phyloP scores from a whole-genome alignment of 2,329 filamentous ascomycete genomes.

The Davidsoniella australis region DNA sequence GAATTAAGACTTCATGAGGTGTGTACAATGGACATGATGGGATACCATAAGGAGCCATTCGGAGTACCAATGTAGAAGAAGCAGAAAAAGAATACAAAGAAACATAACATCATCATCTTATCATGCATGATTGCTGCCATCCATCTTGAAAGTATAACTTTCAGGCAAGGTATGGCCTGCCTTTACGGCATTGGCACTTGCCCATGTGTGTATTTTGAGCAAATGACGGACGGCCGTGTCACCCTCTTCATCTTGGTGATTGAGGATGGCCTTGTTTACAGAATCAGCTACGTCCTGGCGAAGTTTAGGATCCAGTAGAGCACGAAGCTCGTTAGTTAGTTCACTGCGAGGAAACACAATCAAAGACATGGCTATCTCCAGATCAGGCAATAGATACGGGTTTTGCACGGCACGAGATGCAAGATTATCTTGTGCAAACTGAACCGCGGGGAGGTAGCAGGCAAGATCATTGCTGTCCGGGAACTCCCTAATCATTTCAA shows the following conservation, averaged over 20 bases:
- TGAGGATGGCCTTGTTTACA: constrained; percentile 79
- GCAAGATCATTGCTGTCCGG: constrained; percentile 56
- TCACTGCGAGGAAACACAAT: constrained; percentile 75
- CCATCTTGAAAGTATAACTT: no score
- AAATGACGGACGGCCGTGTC: constrained; percentile 72
- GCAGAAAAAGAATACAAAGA: no score
- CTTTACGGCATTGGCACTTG: no score
- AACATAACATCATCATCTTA: no score
- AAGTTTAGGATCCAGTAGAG: constrained; percentile 61
- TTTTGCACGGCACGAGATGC: constrained; percentile 75
- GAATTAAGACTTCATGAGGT: no score
- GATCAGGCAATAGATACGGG: constrained; percentile 62
- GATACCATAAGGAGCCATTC: no score
- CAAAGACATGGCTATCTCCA: constrained; percentile 86
- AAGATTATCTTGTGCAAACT: constrained; percentile 75
- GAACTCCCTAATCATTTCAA: constrained; percentile 76
- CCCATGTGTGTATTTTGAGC: constrained; percentile 27
- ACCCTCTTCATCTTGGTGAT: constrained; percentile 51
- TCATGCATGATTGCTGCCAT: no score
- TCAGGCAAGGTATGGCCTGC: no score
- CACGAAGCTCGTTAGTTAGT: constrained; percentile 57
- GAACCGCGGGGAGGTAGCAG: constrained; percentile 43
- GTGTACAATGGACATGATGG: no score
- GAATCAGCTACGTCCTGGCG: constrained; percentile 68
- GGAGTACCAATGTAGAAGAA: no score